Evolutionary conservation across 306 rosid species (phyloP), one percentile per base, ranked within the genome.

Genomic region (Neltuma alba): DNA sequence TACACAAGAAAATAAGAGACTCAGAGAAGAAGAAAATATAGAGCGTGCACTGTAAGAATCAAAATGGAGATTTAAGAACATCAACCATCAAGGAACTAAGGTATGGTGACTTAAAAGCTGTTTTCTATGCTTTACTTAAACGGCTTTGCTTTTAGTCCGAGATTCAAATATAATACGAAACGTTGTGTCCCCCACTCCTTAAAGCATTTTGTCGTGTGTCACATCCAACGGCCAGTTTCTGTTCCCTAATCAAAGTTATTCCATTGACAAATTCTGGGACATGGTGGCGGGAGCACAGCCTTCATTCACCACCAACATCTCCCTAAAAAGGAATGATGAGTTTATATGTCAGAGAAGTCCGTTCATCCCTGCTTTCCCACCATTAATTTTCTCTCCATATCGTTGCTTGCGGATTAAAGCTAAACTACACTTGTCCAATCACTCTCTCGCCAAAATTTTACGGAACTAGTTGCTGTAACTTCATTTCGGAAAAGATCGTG

Each of bases 301-400:
- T 67, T 18, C 69, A 57, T 14, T 66, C 62, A 42, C 50, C 61
- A 23, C 37, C 28, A 72, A 64, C 9, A 23, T 55, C 45, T 13
- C 38, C 72, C 31, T 33, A 54, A 77, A 42, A 77, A 42, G 44
- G 16, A 30, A 71, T 3, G 28, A 31, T 40, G 42, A 11, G 30
- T 33, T 68, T 33, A 64, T 16, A 80, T 27, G 60, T 28, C 48
- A 83, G 60, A 57, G 68, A 78, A 79, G 9, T 30, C 60, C 6
- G 6, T 21, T 3, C 7, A 23, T 60, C 57, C 73, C 47, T 37
- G 68, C 1, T 79, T 48, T 60, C 54, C 69, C 50, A 48, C 36
- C 11, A 45, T 48, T 74, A 7, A 11, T 21, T 37, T 61, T 70
- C 58, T 79, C 77, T 40, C 12, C 61, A 38, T 38, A 64, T 7